Conservation (phyloP, 495 filamentous ascomycete species). For the Xeromyces bisporus region DNA sequence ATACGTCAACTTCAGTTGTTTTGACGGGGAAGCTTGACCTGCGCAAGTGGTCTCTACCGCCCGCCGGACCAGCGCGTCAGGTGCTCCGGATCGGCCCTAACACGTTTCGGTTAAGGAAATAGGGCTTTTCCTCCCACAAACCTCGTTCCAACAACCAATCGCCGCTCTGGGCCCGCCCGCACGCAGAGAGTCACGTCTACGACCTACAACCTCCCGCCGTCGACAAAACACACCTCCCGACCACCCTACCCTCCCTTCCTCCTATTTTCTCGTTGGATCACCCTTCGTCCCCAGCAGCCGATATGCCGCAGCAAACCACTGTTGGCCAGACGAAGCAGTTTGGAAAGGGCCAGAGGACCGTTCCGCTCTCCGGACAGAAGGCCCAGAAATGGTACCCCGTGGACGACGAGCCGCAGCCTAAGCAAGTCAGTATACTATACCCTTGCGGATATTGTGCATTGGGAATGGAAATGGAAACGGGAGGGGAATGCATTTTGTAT, state of each 20-base stretch:
- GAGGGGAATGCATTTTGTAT: slow-evolving; percentile 10
- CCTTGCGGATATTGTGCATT: too few species aligned
- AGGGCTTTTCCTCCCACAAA: slow-evolving; percentile 22
- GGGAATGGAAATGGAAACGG: slow-evolving; percentile 8
- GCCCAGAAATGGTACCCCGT: slow-evolving; percentile 99
- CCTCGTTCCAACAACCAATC: slow-evolving; percentile 15
- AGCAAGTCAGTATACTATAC: slow-evolving; percentile 67
- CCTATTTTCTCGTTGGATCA: slow-evolving; percentile 18
- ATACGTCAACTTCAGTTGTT: slow-evolving; percentile 19
- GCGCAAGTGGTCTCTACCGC: slow-evolving; percentile 7
- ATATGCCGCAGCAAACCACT: slow-evolving; percentile 48
- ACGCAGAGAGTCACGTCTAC: slow-evolving; percentile 16
- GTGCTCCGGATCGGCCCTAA: slow-evolving; percentile 16
- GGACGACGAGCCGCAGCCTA: slow-evolving; percentile 76
- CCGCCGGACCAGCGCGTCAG: slow-evolving; percentile 4
- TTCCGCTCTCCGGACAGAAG: slow-evolving; percentile 72
- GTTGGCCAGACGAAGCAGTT: slow-evolving; percentile 74
- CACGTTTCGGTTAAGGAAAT: slow-evolving; percentile 20
- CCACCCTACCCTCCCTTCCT: slow-evolving; percentile 21
- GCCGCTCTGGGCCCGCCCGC: slow-evolving; percentile 17
- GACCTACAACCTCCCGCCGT: slow-evolving; percentile 31
- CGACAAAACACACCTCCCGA: too few species aligned
- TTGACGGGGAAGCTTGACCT: slow-evolving; percentile 13
- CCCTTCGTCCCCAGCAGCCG: slow-evolving; percentile 32
- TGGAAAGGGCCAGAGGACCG: slow-evolving; percentile 86